These are phyloP conservation scores for Punctularia strigosozonata DNA, from an alignment of 768 basidiomycete species.

Conservation along the genomic window DNA sequence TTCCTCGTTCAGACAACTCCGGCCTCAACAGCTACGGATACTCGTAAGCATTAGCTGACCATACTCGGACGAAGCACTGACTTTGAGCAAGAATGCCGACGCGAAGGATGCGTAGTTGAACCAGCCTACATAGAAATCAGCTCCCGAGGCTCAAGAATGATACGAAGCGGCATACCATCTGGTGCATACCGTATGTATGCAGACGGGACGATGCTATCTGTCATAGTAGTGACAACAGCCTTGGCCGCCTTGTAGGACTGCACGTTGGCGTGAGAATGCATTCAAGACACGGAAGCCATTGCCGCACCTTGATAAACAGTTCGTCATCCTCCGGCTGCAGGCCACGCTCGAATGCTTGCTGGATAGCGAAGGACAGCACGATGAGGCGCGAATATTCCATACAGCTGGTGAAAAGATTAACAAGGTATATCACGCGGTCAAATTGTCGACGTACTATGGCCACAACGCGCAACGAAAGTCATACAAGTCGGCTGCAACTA, in stretches of 20 bases:
- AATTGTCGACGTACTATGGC: conserved; percentile 60
- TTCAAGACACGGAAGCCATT: background rate
- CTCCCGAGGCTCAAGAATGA: background rate
- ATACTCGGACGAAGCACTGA: conserved; percentile 16
- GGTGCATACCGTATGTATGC: conserved; percentile 74
- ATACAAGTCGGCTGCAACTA: too few relatives aligned
- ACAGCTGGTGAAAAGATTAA: conserved; percentile 30
- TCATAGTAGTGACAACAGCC: conserved; percentile 50
- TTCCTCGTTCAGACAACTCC: conserved; percentile 56
- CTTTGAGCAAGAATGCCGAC: conserved; percentile 75
- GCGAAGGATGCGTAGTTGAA: conserved; percentile 76
- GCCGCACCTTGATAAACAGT: conserved; percentile 62
- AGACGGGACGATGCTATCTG: conserved; percentile 51
- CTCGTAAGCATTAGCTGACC: background rate
- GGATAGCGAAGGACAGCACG: conserved; percentile 82
- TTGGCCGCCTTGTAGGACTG: conserved; percentile 67
- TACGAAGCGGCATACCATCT: conserved; percentile 46
- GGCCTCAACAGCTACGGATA: conserved; percentile 68
- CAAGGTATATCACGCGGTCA: conserved; percentile 5
- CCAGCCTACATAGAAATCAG: conserved; percentile 34
- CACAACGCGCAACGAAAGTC: conserved; percentile 53
- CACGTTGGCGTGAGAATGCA: conserved; percentile 5
- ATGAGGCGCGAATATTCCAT: conserved; percentile 71
- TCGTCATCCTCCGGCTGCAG: conserved; percentile 48
- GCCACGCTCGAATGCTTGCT: conserved; percentile 67